phyloP scores from a whole-genome alignment of 1,139 yeast genomes.

The Blastobotrys illinoisensis region DNA sequence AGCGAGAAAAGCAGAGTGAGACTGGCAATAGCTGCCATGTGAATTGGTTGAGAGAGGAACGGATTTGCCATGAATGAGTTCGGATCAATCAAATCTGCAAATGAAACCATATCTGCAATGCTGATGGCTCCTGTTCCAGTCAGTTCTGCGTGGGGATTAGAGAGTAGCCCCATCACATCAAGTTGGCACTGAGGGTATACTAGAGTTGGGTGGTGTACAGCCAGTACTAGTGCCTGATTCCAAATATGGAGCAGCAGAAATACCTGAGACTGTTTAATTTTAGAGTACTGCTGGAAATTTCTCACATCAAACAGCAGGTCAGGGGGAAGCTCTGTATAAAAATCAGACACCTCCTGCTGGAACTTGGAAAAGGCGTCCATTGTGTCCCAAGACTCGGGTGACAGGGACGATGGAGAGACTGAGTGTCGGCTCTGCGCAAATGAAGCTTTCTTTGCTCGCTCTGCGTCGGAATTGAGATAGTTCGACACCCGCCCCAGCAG shows the following conservation, averaged over 20 bases:
- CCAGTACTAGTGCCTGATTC: slow-evolving; percentile 29
- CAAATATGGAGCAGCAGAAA: slow-evolving; percentile 25
- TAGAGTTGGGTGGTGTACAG: slow-evolving; percentile 26
- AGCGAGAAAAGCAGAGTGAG: slow-evolving; percentile 23
- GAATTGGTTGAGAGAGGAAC: slow-evolving; percentile 26
- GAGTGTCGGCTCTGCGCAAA: slow-evolving; percentile 5
- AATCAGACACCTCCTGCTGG: slow-evolving; percentile 25
- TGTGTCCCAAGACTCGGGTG: slow-evolving; percentile 15
- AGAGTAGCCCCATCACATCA: slow-evolving; percentile 20
- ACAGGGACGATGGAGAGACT: slow-evolving; percentile 14
- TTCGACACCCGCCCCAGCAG: slow-evolving; percentile 27
- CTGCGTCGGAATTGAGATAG: slow-evolving; percentile 17
- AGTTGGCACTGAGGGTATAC: slow-evolving; percentile 23
- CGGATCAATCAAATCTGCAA: slow-evolving; percentile 27
- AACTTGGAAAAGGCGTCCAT: slow-evolving; percentile 18
- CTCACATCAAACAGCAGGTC: slow-evolving; percentile 27
- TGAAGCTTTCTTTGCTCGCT: neutral
- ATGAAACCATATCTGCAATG: slow-evolving; percentile 28
- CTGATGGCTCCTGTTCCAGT: slow-evolving; percentile 29
- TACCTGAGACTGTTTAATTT: slow-evolving; percentile 23
- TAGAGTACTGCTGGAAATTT: slow-evolving; percentile 26
- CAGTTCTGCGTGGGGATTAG: slow-evolving; percentile 23
- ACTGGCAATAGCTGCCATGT: slow-evolving; percentile 28
- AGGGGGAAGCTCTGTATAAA: slow-evolving; percentile 23
- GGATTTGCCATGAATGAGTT: slow-evolving; percentile 27